Percentiles rank a stretch among this genome's conserved stretches.
phyloP scores from a whole-genome alignment of 169 alveolate species.

The Plasmodium gaboni region DNA sequence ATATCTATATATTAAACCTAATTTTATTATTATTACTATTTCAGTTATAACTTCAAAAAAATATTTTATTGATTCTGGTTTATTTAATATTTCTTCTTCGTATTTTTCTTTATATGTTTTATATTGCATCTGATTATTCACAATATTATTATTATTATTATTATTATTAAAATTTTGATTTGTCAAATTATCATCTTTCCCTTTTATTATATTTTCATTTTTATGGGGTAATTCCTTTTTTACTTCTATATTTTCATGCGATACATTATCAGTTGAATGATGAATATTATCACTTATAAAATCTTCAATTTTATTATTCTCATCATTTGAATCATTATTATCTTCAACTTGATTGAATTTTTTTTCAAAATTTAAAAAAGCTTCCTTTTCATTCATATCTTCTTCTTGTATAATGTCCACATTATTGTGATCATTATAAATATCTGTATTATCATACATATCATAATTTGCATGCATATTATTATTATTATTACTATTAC shows the following conservation, averaged over 20 bases:
- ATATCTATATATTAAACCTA: conserved; percentile 34
- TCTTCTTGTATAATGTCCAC: no score
- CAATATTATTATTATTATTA: background rate
- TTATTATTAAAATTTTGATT: background rate
- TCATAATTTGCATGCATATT: no score
- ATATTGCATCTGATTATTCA: background rate
- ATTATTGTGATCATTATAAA: no score
- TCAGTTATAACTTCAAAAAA: conserved; percentile 41
- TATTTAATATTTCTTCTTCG: conserved; percentile 1
- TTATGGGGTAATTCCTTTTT: background rate
- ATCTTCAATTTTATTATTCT: background rate
- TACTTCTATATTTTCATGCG: background rate
- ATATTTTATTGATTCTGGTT: conserved; percentile 29
- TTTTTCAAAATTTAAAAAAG: background rate
- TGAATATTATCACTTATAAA: background rate
- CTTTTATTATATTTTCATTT: background rate
- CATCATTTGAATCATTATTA: background rate
- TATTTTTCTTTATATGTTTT: background rate
- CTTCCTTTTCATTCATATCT: background rate
- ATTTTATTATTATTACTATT: conserved; percentile 6
- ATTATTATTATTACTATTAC: no score
- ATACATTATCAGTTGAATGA: background rate
- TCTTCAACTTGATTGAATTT: background rate
- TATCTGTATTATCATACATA: no score
- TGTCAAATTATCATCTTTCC: background rate